A percentile compares a stretch with the other conserved stretches of the same genome.
Conservation (phyloP, 2,329 filamentous ascomycete species). For the Alternaria solani region DNA sequence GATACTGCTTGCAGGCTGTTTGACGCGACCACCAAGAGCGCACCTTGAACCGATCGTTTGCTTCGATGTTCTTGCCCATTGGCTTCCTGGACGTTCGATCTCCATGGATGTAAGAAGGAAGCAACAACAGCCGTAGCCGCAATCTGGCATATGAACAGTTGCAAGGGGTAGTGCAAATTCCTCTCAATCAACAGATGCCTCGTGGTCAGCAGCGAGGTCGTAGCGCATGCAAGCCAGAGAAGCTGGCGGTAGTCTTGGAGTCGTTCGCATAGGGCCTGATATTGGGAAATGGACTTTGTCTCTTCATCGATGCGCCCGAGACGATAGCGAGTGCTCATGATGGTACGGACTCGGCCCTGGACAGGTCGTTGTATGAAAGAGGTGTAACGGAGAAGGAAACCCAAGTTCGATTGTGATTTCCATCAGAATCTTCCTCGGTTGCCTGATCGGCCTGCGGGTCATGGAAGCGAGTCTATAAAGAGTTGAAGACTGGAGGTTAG, state of each 20-base stretch:
- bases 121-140: conserved; percentile 12
- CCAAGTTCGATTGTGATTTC: neutral
- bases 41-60: conserved; percentile 3
- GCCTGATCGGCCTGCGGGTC: conserved; percentile 4
- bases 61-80: conserved; percentile 1
- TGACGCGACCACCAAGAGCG: conserved; percentile 10
- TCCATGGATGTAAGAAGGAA: conserved; percentile 3
- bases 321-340: conserved; percentile 8
- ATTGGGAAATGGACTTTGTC: neutral
- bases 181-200: conserved; percentile 33
- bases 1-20: conserved; percentile 28
- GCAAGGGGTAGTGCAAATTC: conserved; percentile 35
- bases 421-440: neutral
- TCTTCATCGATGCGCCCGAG: conserved; percentile 1
- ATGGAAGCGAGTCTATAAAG: conserved; percentile 9
- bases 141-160: conserved; percentile 25
- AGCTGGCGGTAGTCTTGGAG: conserved; percentile 14
- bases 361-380: conserved; percentile 1
- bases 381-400: neutral
- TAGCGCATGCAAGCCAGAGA: conserved; percentile 28
- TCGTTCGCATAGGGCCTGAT: conserved; percentile 4
- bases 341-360: neutral
- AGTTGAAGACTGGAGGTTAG: conserved; percentile 1
- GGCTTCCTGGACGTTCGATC: neutral
- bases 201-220: conserved; percentile 29